Percentiles rank a stretch among this genome's conserved stretches.
Conservation (phyloP, 352 stramenopile species). For the Phytophthora quininea region DNA sequence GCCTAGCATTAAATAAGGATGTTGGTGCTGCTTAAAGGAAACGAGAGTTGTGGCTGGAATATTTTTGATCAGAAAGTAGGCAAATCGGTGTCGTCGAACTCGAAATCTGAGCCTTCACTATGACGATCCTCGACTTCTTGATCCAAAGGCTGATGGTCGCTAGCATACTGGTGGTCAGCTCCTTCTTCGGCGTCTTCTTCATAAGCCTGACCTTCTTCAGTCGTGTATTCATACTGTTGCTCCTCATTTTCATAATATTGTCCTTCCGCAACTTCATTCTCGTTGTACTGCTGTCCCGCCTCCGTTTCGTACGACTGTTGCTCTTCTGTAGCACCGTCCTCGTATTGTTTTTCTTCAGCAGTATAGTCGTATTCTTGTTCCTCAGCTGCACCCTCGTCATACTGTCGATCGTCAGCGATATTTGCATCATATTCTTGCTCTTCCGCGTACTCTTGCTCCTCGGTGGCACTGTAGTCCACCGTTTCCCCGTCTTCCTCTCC, state of each 20-base stretch:
- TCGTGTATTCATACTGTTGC: conserved; percentile 1
- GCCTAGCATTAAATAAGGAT: conserved; percentile 7
- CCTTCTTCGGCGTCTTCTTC: conserved; percentile 14
- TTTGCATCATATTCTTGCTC: conserved; percentile 22
- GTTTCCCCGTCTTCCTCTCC: conserved; percentile 23
- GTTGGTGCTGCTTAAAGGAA: neutral
- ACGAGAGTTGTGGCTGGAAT: neutral
- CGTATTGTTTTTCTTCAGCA: conserved; percentile 5
- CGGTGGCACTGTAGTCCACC: neutral
- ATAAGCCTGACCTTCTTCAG: conserved; percentile 6
- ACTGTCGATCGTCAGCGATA: conserved; percentile 8
- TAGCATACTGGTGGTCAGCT: conserved; percentile 6
- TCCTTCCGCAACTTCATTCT: conserved; percentile 12
- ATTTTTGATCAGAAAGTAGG: conserved; percentile 40
- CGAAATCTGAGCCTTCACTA: conserved; percentile 48
- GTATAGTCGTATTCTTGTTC: conserved; percentile 13
- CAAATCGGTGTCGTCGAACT: conserved; percentile 71
- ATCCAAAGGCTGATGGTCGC: conserved; percentile 14
- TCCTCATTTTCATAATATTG: conserved; percentile 24
- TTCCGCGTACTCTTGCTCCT: conserved; percentile 22
- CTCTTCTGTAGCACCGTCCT: neutral
- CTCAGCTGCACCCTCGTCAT: conserved; percentile 19
- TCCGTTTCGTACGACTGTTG: neutral
- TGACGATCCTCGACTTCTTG: conserved; percentile 22
- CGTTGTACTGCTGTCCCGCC: conserved; percentile 8